A percentile compares a stretch with the other conserved stretches of the same genome.
Evolutionary conservation across 2,329 filamentous ascomycete species (phyloP).

Genomic region (Chaetomium olivaceum): DNA sequence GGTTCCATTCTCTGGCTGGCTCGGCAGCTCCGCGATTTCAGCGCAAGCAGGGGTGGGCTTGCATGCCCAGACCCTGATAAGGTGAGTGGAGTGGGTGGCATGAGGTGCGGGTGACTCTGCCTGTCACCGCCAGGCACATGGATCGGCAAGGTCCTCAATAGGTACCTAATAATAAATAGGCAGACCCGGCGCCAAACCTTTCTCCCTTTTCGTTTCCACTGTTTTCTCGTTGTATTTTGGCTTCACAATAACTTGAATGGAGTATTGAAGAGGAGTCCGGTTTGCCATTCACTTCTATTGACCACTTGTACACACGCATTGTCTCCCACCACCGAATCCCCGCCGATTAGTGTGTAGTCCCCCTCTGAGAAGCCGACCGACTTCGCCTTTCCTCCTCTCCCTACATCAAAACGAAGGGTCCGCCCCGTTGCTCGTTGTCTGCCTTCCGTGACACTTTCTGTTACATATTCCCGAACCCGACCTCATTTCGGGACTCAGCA

Average conservation of each 20-base stretch:
- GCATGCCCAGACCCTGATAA: not conserved
- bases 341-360: not conserved
- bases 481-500: not conserved
- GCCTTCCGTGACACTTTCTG: not conserved
- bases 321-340: not conserved
- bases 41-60: not conserved
- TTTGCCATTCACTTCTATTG: not conserved
- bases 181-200: not conserved
- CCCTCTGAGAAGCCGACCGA: not conserved
- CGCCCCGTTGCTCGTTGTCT: not conserved
- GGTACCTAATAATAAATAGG: not conserved
- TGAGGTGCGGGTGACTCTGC: conserved; percentile 1
- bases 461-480: not conserved
- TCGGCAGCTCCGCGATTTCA: conserved; percentile 3
- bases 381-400: not conserved
- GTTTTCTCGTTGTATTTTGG: not conserved
- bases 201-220: not conserved
- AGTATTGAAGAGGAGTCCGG: not conserved
- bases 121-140: not conserved
- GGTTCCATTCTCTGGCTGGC: not conserved
- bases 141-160: not conserved
- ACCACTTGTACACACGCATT: not conserved
- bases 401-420: not conserved
- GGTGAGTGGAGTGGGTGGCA: not conserved
- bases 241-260: not conserved